A percentile compares a stretch with the other conserved stretches of the same genome.
These are phyloP conservation scores for Sporothrix curviconia DNA, from an alignment of 2,329 filamentous ascomycete genomes.

Conservation along the genomic window DNA sequence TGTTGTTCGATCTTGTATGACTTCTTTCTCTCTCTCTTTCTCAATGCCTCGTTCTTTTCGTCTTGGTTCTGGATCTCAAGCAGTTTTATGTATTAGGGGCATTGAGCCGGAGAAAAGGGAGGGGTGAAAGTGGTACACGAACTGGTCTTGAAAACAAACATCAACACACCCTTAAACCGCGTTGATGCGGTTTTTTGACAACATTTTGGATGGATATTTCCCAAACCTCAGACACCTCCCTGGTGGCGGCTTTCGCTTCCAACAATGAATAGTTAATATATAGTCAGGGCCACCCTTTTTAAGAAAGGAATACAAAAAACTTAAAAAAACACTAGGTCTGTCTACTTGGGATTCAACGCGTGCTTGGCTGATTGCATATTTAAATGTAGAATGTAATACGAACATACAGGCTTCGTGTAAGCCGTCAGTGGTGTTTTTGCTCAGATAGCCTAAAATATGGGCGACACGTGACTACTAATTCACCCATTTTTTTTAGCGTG, in stretches of 20 bases:
- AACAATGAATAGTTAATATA: conserved; percentile 19
- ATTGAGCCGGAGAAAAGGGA: not conserved
- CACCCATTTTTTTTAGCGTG: too few species aligned
- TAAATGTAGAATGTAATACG: too few species aligned
- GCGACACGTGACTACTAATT: too few species aligned
- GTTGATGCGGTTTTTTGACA: conserved; percentile 1
- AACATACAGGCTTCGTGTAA: too few species aligned
- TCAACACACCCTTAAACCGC: not conserved
- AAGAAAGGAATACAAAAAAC: conserved; percentile 7
- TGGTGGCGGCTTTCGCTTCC: conserved; percentile 18
- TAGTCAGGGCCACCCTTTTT: conserved; percentile 19
- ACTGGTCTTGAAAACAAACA: conserved; percentile 3
- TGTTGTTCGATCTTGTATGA: not conserved
- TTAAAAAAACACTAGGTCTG: not conserved
- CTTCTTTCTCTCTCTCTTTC: not conserved
- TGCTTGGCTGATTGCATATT: too few species aligned
- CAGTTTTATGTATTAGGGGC: not conserved
- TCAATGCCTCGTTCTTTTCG: not conserved
- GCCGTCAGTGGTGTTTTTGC: too few species aligned
- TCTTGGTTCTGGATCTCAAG: not conserved
- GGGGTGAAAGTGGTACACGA: not conserved
- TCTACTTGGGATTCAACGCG: not conserved
- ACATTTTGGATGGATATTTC: conserved; percentile 6
- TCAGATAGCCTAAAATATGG: too few species aligned
- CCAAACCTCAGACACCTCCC: conserved; percentile 5